Conservation (phyloP, 306 rosid genomes). For the Vigna radiata region DNA sequence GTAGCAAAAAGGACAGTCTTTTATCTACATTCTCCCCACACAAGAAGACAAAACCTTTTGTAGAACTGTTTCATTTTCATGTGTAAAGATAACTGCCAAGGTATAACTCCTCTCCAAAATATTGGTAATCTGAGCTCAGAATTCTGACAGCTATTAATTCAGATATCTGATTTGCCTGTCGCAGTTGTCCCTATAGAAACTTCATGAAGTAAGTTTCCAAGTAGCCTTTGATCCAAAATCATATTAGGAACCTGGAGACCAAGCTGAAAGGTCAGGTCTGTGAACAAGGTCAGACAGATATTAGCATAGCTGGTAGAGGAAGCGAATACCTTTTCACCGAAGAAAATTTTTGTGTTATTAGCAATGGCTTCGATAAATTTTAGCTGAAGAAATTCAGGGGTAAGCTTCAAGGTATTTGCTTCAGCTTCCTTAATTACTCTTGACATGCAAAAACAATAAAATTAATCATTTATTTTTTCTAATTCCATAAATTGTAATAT, state of each 20-base stretch:
- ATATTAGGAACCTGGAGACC: slow-evolving; percentile 78
- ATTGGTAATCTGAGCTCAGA: slow-evolving; percentile 1
- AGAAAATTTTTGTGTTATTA: slow-evolving; percentile 87
- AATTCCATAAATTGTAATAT: not conserved
- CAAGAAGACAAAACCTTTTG: not conserved
- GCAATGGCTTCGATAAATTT: slow-evolving; percentile 85
- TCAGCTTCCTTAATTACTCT: slow-evolving; percentile 86
- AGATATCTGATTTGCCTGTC: slow-evolving; percentile 36
- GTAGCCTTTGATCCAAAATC: slow-evolving; percentile 84
- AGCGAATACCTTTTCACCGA: slow-evolving; percentile 83
- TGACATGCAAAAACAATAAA: slow-evolving; percentile 34
- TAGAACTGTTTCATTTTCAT: not conserved
- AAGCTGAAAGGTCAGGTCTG: slow-evolving; percentile 38
- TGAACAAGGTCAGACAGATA: not conserved
- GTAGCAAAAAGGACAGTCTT: not conserved
- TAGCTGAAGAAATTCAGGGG: slow-evolving; percentile 91
- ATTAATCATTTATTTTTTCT: slow-evolving; percentile 11
- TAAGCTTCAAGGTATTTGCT: slow-evolving; percentile 91
- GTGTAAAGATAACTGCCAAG: slow-evolving; percentile 5
- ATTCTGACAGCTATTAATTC: slow-evolving; percentile 18
- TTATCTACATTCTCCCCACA: slow-evolving; percentile 16
- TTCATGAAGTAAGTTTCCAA: slow-evolving; percentile 75
- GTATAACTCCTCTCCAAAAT: not conserved
- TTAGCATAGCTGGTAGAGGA: slow-evolving; percentile 12
- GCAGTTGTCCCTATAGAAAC: slow-evolving; percentile 42